Conservation (phyloP, 169 alveolate genomes). For the Plasmodium cynomolgi region DNA sequence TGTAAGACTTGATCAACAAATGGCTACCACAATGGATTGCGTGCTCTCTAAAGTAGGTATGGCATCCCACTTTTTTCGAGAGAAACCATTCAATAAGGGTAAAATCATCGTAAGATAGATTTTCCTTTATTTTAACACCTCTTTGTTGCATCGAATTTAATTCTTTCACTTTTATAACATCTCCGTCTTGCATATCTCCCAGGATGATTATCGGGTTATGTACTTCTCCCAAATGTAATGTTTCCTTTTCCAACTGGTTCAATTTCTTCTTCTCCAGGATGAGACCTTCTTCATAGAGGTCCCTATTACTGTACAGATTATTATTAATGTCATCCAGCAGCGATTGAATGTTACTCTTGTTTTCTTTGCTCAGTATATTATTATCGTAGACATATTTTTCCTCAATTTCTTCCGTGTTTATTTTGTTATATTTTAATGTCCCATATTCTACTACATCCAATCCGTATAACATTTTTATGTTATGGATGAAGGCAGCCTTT, state of each 20-base stretch:
- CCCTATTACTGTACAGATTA: conserved; percentile 7
- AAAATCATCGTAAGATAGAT: conserved; percentile 33
- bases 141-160: conserved; percentile 4
- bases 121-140: conserved; percentile 5
- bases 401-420: conserved; percentile 41
- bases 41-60: conserved; percentile 56
- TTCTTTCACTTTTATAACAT: conserved; percentile 50
- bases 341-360: conserved; percentile 2
- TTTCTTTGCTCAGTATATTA: conserved; percentile 36
- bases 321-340: conserved; percentile 31
- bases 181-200: conserved; percentile 71
- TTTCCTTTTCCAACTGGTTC: neutral
- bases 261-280: neutral
- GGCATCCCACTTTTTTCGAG: conserved; percentile 76
- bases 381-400: conserved; percentile 57
- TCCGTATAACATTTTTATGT: conserved; percentile 69
- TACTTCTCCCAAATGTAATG: conserved; percentile 22
- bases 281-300: conserved; percentile 11
- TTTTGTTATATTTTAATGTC: conserved; percentile 52
- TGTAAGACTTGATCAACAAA: conserved; percentile 78
- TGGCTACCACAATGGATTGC: conserved; percentile 75
- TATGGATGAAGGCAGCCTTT: conserved; percentile 29
- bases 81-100: conserved; percentile 82
- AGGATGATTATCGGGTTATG: conserved; percentile 56
- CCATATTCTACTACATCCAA: conserved; percentile 68